These are phyloP conservation scores for Mucor racemosus DNA, from an alignment of 371 early-diverging fungal species.

Conservation along the genomic window DNA sequence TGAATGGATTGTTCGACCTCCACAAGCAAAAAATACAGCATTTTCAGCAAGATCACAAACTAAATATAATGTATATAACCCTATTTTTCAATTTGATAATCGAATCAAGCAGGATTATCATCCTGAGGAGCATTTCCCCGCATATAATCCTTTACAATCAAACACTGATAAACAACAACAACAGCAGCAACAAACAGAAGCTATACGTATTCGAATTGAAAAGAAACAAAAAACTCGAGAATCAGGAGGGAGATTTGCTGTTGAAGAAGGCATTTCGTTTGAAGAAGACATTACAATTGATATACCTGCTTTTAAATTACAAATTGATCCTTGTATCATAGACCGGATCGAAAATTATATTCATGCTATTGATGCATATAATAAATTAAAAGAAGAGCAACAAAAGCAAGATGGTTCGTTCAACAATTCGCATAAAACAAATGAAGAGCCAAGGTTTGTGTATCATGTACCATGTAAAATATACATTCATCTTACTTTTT, in stretches of 20 bases:
- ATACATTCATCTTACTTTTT: neutral
- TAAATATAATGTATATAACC: slow-evolving; percentile 31
- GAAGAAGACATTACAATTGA: slow-evolving; percentile 54
- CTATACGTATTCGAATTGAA: slow-evolving; percentile 28
- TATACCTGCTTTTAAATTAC: slow-evolving; percentile 54
- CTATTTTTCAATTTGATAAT: slow-evolving; percentile 45
- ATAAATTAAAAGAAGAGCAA: slow-evolving; percentile 10
- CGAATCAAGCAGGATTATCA: slow-evolving; percentile 31
- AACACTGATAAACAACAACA: neutral
- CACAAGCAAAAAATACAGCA: neutral
- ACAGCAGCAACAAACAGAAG: neutral
- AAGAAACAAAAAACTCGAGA: slow-evolving; percentile 28
- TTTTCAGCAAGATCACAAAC: slow-evolving; percentile 13
- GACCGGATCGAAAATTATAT: slow-evolving; percentile 57
- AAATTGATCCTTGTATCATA: slow-evolving; percentile 53
- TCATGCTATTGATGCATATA: slow-evolving; percentile 31
- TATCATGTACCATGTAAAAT: too few relatives aligned
- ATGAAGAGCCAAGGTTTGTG: neutral
- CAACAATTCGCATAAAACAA: neutral
- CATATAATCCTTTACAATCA: neutral
- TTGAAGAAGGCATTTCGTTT: slow-evolving; percentile 24
- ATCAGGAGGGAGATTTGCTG: slow-evolving; percentile 19
- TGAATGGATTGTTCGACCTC: slow-evolving; percentile 38
- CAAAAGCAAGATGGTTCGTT: neutral
- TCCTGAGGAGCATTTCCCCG: slow-evolving; percentile 30